Conservation (phyloP, 352 stramenopile species). For the Globisporangium orthogonon region DNA sequence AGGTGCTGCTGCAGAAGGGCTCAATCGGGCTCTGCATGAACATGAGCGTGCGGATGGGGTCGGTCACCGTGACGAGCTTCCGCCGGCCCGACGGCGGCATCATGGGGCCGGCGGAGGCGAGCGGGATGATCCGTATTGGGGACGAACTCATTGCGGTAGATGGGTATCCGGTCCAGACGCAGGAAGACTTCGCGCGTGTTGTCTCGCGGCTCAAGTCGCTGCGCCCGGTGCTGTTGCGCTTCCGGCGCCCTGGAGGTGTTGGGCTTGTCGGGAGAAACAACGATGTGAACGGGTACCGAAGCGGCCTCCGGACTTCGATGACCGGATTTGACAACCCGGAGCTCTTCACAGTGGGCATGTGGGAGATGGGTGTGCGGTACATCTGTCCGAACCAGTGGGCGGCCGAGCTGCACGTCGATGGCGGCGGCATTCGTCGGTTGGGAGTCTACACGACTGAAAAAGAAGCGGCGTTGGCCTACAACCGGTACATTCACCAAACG, state of each 20-base stretch:
- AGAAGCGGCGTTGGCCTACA: slow-evolving; percentile 80
- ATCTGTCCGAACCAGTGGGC: slow-evolving; percentile 70
- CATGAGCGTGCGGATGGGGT: slow-evolving; percentile 81
- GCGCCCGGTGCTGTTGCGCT: slow-evolving; percentile 71
- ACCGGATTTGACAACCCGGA: slow-evolving; percentile 66
- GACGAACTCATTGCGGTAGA: slow-evolving; percentile 85
- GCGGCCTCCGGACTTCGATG: slow-evolving; percentile 57
- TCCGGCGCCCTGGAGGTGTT: slow-evolving; percentile 44
- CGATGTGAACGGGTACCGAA: slow-evolving; percentile 47
- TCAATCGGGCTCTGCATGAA: slow-evolving; percentile 88
- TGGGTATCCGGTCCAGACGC: slow-evolving; percentile 61
- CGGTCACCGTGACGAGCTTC: slow-evolving; percentile 80
- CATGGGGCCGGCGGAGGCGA: slow-evolving; percentile 76
- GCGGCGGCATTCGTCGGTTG: slow-evolving; percentile 68
- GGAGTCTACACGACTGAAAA: slow-evolving; percentile 66
- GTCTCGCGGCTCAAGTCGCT: slow-evolving; percentile 80
- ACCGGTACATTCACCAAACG: slow-evolving; percentile 80
- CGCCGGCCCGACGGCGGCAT: slow-evolving; percentile 62
- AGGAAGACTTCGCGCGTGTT: slow-evolving; percentile 79
- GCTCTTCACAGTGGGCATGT: slow-evolving; percentile 72
- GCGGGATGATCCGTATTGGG: slow-evolving; percentile 65
- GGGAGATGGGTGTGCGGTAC: slow-evolving; percentile 81
- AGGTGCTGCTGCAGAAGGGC: slow-evolving; percentile 83
- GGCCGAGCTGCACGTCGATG: slow-evolving; percentile 78
- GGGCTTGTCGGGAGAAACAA: slow-evolving; percentile 29